Conservation (phyloP, 2,329 filamentous ascomycete species). For the Ophiostoma ulmi region DNA sequence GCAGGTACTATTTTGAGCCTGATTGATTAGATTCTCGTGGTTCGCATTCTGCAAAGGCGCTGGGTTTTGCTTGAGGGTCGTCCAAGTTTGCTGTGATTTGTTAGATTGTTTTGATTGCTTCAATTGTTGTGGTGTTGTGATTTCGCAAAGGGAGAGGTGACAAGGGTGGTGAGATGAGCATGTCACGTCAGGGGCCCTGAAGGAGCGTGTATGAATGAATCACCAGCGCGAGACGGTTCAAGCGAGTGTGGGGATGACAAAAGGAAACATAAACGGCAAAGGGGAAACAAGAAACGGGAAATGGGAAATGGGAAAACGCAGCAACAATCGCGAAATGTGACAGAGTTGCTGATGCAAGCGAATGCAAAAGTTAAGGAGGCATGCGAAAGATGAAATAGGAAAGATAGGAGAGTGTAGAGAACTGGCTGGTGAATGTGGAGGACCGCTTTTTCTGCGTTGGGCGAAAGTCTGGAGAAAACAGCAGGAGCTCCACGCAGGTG, state of each 20-base stretch:
- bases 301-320: conserved; percentile 2
- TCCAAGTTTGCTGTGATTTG: not conserved
- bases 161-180: conserved; percentile 18
- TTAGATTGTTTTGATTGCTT: conserved; percentile 14
- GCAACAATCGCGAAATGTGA: not conserved
- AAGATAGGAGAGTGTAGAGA: not conserved
- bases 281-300: not conserved
- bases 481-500: conserved; percentile 5
- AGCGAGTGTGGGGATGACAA: conserved; percentile 8
- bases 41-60: not conserved
- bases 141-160: conserved; percentile 10
- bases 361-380: conserved; percentile 2
- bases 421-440: not conserved
- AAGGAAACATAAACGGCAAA: not conserved
- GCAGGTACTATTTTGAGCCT: not conserved
- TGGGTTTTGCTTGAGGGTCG: not conserved
- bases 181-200: conserved; percentile 1
- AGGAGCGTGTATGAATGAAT: conserved; percentile 6
- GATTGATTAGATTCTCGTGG: not conserved
- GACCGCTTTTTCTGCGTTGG: not conserved
- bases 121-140: conserved; percentile 5
- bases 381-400: not conserved
- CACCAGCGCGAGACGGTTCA: not conserved
- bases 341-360: not conserved
- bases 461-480: conserved; percentile 12